Evolutionary conservation across 192 early-diverging fungal species (phyloP).

Genomic region (Coemansia sp.): DNA sequence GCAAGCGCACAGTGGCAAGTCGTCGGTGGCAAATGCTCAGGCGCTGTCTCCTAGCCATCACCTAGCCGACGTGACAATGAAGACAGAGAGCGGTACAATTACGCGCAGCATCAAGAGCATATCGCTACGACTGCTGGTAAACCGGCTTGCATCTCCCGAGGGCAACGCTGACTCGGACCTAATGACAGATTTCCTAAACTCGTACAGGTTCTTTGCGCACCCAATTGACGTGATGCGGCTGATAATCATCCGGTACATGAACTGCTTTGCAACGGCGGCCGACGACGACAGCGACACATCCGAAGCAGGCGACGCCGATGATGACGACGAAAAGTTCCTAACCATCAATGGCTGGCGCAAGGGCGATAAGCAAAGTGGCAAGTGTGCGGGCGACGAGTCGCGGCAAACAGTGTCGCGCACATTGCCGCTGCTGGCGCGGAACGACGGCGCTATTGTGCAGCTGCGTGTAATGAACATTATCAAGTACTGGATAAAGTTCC

Average conservation of each 20-base stretch:
- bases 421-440: constrained; percentile 38
- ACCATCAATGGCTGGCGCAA: constrained; percentile 51
- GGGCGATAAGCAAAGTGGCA: neutral
- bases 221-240: constrained; percentile 65
- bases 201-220: constrained; percentile 68
- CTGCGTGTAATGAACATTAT: constrained; percentile 81
- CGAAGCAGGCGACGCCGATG: constrained; percentile 13
- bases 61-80: constrained; percentile 50
- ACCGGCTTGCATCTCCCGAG: constrained; percentile 54
- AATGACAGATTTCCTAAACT: constrained; percentile 63
- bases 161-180: constrained; percentile 62
- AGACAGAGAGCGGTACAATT: constrained; percentile 45
- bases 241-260: constrained; percentile 63
- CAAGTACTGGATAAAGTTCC: constrained; percentile 87
- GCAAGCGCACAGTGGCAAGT: constrained; percentile 4
- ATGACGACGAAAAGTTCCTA: constrained; percentile 21
- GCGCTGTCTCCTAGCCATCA: constrained; percentile 27
- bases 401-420: constrained; percentile 3
- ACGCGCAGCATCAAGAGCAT: constrained; percentile 52
- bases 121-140: constrained; percentile 52
- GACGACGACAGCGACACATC: constrained; percentile 16
- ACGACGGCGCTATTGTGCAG: constrained; percentile 60
- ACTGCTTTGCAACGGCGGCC: constrained; percentile 41
- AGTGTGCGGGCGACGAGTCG: constrained; percentile 6
- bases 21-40: constrained; percentile 14